phyloP scores from a whole-genome alignment of 768 basidiomycete genomes.

The Brasilioporus rufonigricans region DNA sequence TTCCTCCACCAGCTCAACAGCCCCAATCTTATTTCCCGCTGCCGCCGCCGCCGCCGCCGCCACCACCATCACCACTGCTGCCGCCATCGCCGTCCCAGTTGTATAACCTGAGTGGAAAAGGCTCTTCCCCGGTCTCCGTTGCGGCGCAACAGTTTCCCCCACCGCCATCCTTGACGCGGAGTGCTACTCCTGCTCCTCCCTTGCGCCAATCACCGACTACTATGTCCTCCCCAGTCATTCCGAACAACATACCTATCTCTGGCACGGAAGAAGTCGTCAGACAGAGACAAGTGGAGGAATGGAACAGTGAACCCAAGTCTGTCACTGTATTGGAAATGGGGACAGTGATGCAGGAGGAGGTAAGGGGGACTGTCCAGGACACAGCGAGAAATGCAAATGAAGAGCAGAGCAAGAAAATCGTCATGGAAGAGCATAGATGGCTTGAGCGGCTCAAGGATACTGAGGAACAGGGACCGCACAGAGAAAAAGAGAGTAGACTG shows the following conservation, averaged over 20 bases:
- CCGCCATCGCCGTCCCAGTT: slow-evolving; percentile 4
- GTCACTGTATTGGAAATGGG: neutral
- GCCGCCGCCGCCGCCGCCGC: slow-evolving; percentile 12
- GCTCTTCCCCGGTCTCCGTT: neutral
- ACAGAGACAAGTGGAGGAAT: slow-evolving; percentile 43
- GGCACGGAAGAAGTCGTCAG: slow-evolving; percentile 35
- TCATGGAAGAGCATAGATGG: neutral
- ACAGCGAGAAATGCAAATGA: slow-evolving; percentile 16
- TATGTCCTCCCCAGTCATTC: slow-evolving; percentile 20
- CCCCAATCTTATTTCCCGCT: slow-evolving; percentile 21
- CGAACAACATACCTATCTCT: neutral
- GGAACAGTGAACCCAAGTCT: neutral
- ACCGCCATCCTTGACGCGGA: slow-evolving; percentile 1
- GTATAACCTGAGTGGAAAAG: slow-evolving; percentile 1
- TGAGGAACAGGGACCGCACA: neutral
- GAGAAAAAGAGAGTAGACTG: neutral
- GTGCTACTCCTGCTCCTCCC: slow-evolving; percentile 9
- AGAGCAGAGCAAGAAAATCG: slow-evolving; percentile 8
- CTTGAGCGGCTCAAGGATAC: neutral
- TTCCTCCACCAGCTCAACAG: slow-evolving; percentile 20
- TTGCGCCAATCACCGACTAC: slow-evolving; percentile 12
- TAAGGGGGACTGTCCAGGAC: neutral
- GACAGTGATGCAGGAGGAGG: neutral
- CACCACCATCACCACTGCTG: slow-evolving; percentile 13
- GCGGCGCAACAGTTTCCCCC: slow-evolving; percentile 8